Percentiles rank a stretch among this genome's conserved stretches.
Conservation (phyloP, 306 rosid species). For the Sicyos edulis region DNA sequence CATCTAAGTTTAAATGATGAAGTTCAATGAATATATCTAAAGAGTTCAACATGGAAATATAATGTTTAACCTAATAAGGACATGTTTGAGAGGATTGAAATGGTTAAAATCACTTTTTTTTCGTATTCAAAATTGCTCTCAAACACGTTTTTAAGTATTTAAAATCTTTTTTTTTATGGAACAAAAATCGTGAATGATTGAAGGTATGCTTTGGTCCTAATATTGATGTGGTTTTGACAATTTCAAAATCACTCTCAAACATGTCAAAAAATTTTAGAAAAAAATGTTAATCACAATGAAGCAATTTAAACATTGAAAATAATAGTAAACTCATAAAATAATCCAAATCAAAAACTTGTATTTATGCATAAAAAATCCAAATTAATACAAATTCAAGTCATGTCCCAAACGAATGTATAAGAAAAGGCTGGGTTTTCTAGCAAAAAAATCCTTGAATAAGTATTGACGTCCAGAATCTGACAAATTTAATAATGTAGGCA, state of each 20-base stretch:
- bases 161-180: too few relatives aligned
- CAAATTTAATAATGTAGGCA: background rate
- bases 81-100: too few relatives aligned
- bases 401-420: background rate
- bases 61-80: constrained; percentile 8
- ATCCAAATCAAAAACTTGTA: background rate
- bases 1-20: background rate
- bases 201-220: too few relatives aligned
- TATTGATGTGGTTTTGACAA: too few relatives aligned
- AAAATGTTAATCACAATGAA: background rate
- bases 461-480: background rate
- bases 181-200: too few relatives aligned
- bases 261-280: background rate
- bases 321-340: background rate
- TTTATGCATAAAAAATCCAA: background rate
- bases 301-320: background rate
- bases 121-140: too few relatives aligned
- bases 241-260: background rate
- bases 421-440: background rate
- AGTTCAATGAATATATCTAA: background rate
- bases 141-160: too few relatives aligned
- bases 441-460: background rate
- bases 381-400: constrained; percentile 10
- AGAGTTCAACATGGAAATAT: background rate
- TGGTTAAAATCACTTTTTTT: too few relatives aligned